Percentiles rank a stretch among this genome's conserved stretches.
Conservation (phyloP, 352 stramenopile species). For the Blastocystis hominis region DNA sequence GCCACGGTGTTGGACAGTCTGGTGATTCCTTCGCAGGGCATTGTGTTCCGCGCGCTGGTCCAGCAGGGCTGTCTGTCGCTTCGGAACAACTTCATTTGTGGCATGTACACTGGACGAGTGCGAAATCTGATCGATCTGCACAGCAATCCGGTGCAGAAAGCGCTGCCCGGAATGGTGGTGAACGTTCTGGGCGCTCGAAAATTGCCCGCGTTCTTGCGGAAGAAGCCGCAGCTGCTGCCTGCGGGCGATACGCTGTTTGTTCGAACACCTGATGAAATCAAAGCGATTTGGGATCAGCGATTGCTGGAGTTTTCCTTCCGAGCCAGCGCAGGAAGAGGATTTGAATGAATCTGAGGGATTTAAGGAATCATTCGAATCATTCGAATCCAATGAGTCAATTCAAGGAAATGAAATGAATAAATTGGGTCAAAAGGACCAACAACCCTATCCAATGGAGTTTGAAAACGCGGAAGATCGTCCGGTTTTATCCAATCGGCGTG, state of each 20-base stretch:
- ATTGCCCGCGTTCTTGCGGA: background rate
- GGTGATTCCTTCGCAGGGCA: constrained; percentile 39
- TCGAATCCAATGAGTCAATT: background rate
- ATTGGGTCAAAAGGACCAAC: no score
- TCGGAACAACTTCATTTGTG: constrained; percentile 30
- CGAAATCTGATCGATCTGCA: background rate
- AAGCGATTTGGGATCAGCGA: constrained; percentile 44
- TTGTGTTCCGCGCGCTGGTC: constrained; percentile 11
- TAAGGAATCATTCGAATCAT: no score
- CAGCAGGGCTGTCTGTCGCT: background rate
- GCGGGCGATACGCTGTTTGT: constrained; percentile 37
- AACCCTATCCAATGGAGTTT: no score
- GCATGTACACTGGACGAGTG: constrained; percentile 11
- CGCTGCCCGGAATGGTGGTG: constrained; percentile 20
- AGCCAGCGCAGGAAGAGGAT: background rate
- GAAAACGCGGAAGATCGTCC: no score
- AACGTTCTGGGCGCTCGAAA: background rate
- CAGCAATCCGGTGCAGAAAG: background rate
- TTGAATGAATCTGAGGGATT: background rate
- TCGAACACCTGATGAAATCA: background rate
- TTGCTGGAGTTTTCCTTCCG: constrained; percentile 1
- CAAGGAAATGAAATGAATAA: background rate
- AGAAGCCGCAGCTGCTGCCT: background rate
- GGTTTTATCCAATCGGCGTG: no score
- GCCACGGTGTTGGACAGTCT: constrained; percentile 20